Evolutionary conservation across 2,329 filamentous ascomycete species (phyloP).

Genomic region (Ophioceras dolichostomum): DNA sequence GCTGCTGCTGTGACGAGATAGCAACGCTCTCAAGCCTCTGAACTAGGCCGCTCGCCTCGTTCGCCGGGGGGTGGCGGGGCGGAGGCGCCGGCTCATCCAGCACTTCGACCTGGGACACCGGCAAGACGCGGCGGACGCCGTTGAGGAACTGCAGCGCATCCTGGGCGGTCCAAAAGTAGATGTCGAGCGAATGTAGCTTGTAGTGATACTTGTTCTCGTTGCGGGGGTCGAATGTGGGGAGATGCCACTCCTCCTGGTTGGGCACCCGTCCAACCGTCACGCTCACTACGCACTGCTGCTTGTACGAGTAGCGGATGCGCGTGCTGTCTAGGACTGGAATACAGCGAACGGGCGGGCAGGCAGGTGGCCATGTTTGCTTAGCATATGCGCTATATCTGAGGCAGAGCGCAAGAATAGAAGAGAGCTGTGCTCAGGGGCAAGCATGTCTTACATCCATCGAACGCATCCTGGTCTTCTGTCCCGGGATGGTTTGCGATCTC

Average conservation of each 20-base stretch:
- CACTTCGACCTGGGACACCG: constrained; percentile 47
- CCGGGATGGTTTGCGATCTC: constrained; percentile 68
- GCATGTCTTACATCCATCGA: constrained; percentile 58
- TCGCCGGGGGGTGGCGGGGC: constrained; percentile 24
- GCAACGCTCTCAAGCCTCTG: constrained; percentile 62
- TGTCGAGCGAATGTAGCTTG: constrained; percentile 60
- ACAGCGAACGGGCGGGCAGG: too few species aligned
- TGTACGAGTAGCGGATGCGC: constrained; percentile 58
- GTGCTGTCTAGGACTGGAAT: constrained; percentile 57
- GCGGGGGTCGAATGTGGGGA: constrained; percentile 58
- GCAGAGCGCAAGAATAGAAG: not conserved
- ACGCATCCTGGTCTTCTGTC: constrained; percentile 66
- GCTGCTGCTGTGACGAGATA: constrained; percentile 32
- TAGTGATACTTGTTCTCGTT: constrained; percentile 74
- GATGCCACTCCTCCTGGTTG: constrained; percentile 55
- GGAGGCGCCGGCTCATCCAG: constrained; percentile 48
- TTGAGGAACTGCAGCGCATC: constrained; percentile 62
- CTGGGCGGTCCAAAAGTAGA: constrained; percentile 68
- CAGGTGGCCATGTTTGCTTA: not conserved
- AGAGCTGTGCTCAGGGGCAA: too few species aligned
- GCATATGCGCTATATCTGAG: constrained; percentile 8
- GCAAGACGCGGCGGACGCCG: constrained; percentile 52
- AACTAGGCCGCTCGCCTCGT: constrained; percentile 55
- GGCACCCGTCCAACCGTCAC: constrained; percentile 45
- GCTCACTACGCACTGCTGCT: constrained; percentile 59